These are phyloP conservation scores for Xylariaceae sp. DNA, from an alignment of 2,329 filamentous ascomycete species.

Conservation along the genomic window DNA sequence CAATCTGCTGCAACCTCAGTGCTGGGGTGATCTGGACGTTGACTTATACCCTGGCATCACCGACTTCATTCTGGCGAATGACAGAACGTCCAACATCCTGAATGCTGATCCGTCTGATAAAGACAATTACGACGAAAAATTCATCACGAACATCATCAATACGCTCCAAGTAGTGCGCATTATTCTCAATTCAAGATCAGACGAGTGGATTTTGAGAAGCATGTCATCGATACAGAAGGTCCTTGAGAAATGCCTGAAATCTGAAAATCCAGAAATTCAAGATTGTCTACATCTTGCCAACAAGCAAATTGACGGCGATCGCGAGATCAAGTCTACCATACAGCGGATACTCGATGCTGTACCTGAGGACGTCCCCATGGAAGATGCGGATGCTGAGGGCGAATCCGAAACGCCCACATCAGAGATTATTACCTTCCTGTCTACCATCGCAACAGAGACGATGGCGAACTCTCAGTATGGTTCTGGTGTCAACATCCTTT, in stretches of 20 bases:
- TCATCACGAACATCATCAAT: constrained; percentile 84
- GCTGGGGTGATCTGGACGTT: constrained; percentile 88
- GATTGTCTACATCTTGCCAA: constrained; percentile 79
- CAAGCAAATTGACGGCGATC: constrained; percentile 62
- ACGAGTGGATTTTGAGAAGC: constrained; percentile 84
- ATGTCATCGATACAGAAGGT: constrained; percentile 77
- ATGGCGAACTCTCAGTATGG: constrained; percentile 76
- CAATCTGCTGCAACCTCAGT: constrained; percentile 77
- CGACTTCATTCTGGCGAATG: constrained; percentile 75
- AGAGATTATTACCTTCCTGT: constrained; percentile 80
- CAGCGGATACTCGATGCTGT: constrained; percentile 83
- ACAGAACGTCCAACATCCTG: constrained; percentile 62
- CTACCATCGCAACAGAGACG: constrained; percentile 79
- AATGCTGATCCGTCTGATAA: constrained; percentile 56
- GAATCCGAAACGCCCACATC: constrained; percentile 75
- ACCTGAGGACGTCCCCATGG: constrained; percentile 70
- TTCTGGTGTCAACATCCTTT: constrained; percentile 86
- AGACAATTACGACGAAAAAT: constrained; percentile 76
- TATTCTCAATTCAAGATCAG: constrained; percentile 77
- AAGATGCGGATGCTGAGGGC: constrained; percentile 75
- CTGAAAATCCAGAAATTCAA: constrained; percentile 86
- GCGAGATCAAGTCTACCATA: constrained; percentile 67
- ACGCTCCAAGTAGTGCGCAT: constrained; percentile 88
- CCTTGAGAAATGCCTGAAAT: constrained; percentile 81
- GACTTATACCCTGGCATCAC: constrained; percentile 89